Conservation (phyloP, 2,329 filamentous ascomycete genomes). For the Fusarium anguioides region DNA sequence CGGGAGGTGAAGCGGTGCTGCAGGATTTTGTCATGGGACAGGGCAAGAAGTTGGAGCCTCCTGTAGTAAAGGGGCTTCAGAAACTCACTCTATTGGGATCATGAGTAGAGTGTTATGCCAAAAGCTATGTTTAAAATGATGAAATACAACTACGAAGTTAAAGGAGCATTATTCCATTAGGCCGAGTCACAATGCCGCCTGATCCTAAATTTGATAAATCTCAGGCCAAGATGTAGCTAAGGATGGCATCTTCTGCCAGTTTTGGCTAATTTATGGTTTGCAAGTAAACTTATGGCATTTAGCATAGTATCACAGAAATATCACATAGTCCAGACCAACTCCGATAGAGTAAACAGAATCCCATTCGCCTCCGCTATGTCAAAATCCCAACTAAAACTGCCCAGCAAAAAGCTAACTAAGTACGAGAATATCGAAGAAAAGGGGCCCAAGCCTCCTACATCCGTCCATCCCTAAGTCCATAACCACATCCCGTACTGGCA, state of each 20-base stretch:
- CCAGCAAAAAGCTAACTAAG: conserved; percentile 22
- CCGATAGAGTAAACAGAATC: conserved; percentile 26
- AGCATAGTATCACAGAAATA: not conserved
- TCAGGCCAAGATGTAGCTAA: too few species aligned
- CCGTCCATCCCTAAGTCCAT: conserved; percentile 10
- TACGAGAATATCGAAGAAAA: conserved; percentile 34
- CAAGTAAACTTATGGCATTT: too few species aligned
- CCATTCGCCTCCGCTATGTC: conserved; percentile 52
- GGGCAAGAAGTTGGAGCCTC: conserved; percentile 59
- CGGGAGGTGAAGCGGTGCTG: conserved; percentile 64
- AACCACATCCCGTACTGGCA: conserved; percentile 19
- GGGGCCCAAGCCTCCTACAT: conserved; percentile 17
- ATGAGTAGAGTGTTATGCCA: conserved; percentile 21
- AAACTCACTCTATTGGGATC: conserved; percentile 63
- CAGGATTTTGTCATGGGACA: conserved; percentile 61
- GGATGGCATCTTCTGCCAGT: too few species aligned
- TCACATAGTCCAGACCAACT: not conserved
- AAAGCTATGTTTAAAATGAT: conserved; percentile 20
- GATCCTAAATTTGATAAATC: too few species aligned
- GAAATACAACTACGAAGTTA: conserved; percentile 8
- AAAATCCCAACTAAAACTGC: conserved; percentile 33
- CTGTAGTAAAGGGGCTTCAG: conserved; percentile 61
- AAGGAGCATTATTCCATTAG: not conserved
- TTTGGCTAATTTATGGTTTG: too few species aligned
- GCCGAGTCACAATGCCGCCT: too few species aligned